Base-by-base conservation (phyloP, 2,329 filamentous ascomycete genomes). In the Cercospora sesami region DNA sequence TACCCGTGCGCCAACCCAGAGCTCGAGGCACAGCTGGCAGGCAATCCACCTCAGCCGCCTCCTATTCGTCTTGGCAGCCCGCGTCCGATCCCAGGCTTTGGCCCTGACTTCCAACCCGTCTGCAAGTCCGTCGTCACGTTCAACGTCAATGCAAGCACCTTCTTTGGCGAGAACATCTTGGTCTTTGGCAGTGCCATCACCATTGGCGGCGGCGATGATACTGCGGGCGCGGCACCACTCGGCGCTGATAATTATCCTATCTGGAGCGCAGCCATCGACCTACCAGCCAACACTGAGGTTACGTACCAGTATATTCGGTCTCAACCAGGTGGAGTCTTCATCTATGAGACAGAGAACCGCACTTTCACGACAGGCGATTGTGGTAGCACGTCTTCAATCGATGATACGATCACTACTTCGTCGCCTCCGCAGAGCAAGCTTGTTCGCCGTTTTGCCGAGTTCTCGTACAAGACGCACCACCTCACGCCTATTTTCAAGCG, bases 41-140 rank as follows among this genome's bases (percentile, higher is more conserved):
- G 80, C 1, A 85, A 82, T 66, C 88, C 91, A 21, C 91, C 91
- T 0, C 78, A 80, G 1, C 85, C 90, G 48, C 87, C 89, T 1
- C 80, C 88, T 1, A 85, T 92, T 7, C 85, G 91, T 30, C 73
- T 80, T 10, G 81, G 85, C 57, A 85, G 86, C 36, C 90, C 90
- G 2, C 83, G 89, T 28, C 81, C 86, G 0, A 84, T 94, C 21
- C 88, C 90, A 2, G 91, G 91, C 0, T 94, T 91, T 76, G 87
- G 90, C 0, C 82, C 81, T 39, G 83, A 85, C 30, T 91, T 92
- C 79, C 90, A 92, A 75, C 90, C 90, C 4, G 66, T 74, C 63
- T 79, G 78, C 71, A 72, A 77, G 33, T 71, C 78, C 10, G 65
- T 71, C 10, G 73, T 78, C 45, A 75, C 73, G 4, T 79, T 79